Base-by-base conservation (phyloP, 306 rosid genomes). In the Cucurbita pepo region DNA sequence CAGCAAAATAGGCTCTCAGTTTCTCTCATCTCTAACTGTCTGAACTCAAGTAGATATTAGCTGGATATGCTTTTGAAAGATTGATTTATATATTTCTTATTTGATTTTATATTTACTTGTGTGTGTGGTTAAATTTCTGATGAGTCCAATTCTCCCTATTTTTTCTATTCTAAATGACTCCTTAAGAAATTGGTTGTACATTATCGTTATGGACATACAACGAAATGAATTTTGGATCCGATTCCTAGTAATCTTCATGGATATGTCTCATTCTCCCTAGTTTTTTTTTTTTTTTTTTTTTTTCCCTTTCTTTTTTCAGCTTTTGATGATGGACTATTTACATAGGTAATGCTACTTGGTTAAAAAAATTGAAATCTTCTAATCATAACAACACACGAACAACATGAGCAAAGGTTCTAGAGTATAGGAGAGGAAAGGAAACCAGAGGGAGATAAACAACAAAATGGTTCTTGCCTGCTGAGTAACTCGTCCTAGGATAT, bases 401-500 rank as follows among this genome's bases (percentile, higher is more conserved):
- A 5, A 43, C 72, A 65, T 71, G 38, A 66, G 53, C 43, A 50
- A 44, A 44, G 38, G 19, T 7, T 53, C 6, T 6, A 58, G 34
- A 22, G 72, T 50, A 21, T 59, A 13, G 18, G 51, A 14, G 10
- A 12, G 54, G 3, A 21, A 13, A 21, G 19, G 15, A 69, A 22
- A 15, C 7, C 21, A 48, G 58, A 69, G 45, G 36, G 40, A 69
- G 70, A 43, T 16, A 18, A 11, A 53, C 51, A 62, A 48, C 69
- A 16, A 52, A 44, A 69, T 12, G 55, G 45, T 79, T 80, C 90
- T 87, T 80, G 87, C 97, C 96, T 91, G 99, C 72, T 91, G 99
- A 79, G 99, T 79, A 71, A 83, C 54, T 72, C 96, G 90, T 36
- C 96, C 96, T 69, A 94, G 82, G 72, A 94, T 85, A 74, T 91